Percentiles rank a stretch among this genome's conserved stretches.
These are phyloP conservation scores for Macadamia integrifolia DNA, from an alignment of 164 flowering plant species.

Conservation along the genomic window DNA sequence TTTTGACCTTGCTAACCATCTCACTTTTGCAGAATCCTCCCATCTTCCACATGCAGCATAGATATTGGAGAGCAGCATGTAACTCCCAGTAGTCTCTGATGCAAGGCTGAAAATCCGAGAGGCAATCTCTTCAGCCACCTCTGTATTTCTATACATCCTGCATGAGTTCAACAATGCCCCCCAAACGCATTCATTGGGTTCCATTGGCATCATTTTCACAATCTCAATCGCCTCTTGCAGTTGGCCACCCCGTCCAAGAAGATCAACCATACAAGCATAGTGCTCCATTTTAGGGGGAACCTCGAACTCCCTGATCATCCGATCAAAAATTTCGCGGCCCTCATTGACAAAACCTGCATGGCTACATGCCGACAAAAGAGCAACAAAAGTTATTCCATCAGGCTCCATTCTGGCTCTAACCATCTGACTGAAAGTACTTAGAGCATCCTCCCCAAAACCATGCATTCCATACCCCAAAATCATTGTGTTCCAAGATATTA, in stretches of 20 bases:
- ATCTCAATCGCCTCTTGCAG: constrained; percentile 17
- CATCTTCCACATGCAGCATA: constrained; percentile 21
- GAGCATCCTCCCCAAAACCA: constrained; percentile 20
- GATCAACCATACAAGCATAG: constrained; percentile 24
- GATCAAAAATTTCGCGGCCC: constrained; percentile 15
- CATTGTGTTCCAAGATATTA: constrained; percentile 26
- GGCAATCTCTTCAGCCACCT: constrained; percentile 19
- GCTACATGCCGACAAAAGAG: constrained; percentile 25
- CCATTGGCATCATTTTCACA: constrained; percentile 12
- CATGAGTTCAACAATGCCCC: constrained; percentile 25
- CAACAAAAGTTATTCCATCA: constrained; percentile 22
- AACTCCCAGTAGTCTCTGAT: constrained; percentile 17
- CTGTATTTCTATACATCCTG: constrained; percentile 21
- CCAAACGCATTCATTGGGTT: constrained; percentile 11
- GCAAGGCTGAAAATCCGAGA: constrained; percentile 14
- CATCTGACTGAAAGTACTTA: constrained; percentile 18
- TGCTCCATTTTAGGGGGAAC: constrained; percentile 21
- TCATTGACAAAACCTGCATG: constrained; percentile 26
- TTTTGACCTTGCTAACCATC: constrained; percentile 17
- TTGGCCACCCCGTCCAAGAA: constrained; percentile 28
- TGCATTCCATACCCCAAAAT: constrained; percentile 21
- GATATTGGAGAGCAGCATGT: constrained; percentile 24
- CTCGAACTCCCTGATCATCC: constrained; percentile 14
- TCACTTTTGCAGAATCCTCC: constrained; percentile 19
- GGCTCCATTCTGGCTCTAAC: constrained; percentile 13